These are phyloP conservation scores for Populus tremula DNA, from an alignment of 345 rosid species.

Conservation along the genomic window DNA sequence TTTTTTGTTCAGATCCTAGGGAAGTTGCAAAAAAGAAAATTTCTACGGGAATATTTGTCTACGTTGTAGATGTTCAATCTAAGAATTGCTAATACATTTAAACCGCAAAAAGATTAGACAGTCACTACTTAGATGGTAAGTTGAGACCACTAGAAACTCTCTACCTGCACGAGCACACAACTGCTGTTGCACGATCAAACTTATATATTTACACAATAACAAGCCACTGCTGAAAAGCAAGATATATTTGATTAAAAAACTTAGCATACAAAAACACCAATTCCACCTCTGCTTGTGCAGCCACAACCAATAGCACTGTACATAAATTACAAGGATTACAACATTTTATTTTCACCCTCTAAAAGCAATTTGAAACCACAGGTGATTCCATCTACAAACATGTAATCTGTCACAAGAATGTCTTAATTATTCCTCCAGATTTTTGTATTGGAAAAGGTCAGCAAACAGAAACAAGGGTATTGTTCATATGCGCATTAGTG, in stretches of 20 bases:
- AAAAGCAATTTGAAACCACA: slow-evolving; percentile 15
- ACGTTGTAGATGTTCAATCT: too few relatives aligned
- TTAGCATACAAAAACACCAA: slow-evolving; percentile 1
- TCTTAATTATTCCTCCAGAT: slow-evolving; percentile 27
- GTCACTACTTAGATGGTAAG: too few relatives aligned
- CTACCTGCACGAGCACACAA: neutral
- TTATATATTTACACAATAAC: neutral
- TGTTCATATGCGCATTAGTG: slow-evolving; percentile 4
- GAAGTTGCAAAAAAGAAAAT: too few relatives aligned
- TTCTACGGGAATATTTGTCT: too few relatives aligned
- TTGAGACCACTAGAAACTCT: neutral
- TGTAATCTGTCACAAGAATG: slow-evolving; percentile 17
- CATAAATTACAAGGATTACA: slow-evolving; percentile 38
- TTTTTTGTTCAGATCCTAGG: too few relatives aligned
- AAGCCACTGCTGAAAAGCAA: neutral
- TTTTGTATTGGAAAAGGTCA: slow-evolving; percentile 18
- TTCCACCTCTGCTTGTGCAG: slow-evolving; percentile 12
- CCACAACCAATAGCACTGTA: slow-evolving; percentile 26
- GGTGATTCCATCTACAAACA: slow-evolving; percentile 40
- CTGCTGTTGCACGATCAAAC: neutral
- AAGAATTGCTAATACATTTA: too few relatives aligned
- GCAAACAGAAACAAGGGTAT: slow-evolving; percentile 17
- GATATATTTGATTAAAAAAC: neutral
- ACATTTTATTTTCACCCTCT: slow-evolving; percentile 30
- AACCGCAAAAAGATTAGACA: too few relatives aligned